These are phyloP conservation scores for Salix brachista DNA, from an alignment of 345 rosid genomes.

Conservation along the genomic window DNA sequence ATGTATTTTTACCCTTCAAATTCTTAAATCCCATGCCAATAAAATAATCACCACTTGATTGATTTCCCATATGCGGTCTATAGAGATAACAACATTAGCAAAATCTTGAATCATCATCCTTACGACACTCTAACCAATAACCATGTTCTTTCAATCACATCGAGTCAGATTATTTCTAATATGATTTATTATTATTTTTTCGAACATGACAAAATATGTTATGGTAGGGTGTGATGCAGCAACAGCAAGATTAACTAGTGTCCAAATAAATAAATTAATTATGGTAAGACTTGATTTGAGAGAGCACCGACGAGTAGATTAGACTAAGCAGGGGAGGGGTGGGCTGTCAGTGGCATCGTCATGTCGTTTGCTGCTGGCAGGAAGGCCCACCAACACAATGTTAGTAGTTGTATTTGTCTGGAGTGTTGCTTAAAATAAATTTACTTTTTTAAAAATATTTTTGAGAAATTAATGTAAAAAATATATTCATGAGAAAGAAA, in stretches of 20 bases:
- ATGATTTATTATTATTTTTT: no score
- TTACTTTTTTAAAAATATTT: no score
- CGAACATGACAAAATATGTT: no score
- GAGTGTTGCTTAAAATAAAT: no score
- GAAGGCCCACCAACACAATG: slow-evolving; percentile 22
- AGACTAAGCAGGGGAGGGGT: slow-evolving; percentile 13
- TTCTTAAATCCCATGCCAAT: background rate
- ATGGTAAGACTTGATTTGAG: slow-evolving; percentile 16
- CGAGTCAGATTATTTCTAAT: no score
- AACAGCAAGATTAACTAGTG: no score
- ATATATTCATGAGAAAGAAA: no score
- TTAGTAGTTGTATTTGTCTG: background rate
- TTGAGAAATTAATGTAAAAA: no score
- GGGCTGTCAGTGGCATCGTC: background rate
- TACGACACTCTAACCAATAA: slow-evolving; percentile 10
- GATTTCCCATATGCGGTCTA: background rate
- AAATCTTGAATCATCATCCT: background rate
- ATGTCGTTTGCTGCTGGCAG: slow-evolving; percentile 9
- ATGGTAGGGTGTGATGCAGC: no score
- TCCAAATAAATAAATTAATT: background rate
- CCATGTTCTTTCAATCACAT: slow-evolving; percentile 2
- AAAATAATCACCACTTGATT: slow-evolving; percentile 2
- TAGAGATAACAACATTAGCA: slow-evolving; percentile 8
- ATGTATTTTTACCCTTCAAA: background rate
- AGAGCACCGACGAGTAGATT: slow-evolving; percentile 45